Base-by-base conservation (phyloP, 2,329 filamentous ascomycete species). In the Aspergillus sp. region DNA sequence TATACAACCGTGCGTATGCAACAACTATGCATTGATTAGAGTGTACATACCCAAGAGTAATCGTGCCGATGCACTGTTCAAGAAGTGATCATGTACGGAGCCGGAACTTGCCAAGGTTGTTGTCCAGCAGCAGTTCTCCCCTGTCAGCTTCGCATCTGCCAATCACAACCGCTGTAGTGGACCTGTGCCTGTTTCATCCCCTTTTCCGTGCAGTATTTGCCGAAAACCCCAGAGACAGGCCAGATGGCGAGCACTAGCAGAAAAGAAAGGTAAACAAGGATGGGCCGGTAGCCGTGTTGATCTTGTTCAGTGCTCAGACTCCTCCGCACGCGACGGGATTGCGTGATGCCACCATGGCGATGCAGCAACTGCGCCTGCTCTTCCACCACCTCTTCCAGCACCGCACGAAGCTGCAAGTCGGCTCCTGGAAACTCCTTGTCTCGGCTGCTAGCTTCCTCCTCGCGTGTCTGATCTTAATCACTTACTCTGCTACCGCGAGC, bases 321-420 rank as follows among this genome's bases (percentile, higher is more conserved):
- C 34, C 30, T 53, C 26, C 36, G n/a, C n/a, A 15, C 47, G 49
- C 30, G 36, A 43, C 34, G 17, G 20, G 18, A 48, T 53, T 36
- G 48, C 56, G 53, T 45, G 52, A 63, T 63, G 61, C 53, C 30
- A 47, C 34, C 36, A 43, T 47, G 56, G 51, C 53, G 45, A 62
- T 63, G 57, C 60, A 54, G 26, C 56, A 56, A 54, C 24, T 57
- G 52, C 57, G 51, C 47, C 56, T 56, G 36, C 50, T 56, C 39
- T 39, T 53, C 22, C 48, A 45, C 41, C 57, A 58, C 18, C 38
- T 41, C 38, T 39, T 63, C 26, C 59, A 63, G 48, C 42, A 48
- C 47, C 57, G 49, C 47, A 58, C 12, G 34, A 36, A 36, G 12
- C 26, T 30, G 9, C 26, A 56, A 32, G 36, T 48, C 41, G 55